These are phyloP conservation scores for Lyophyllum shimeji DNA, from an alignment of 768 basidiomycete genomes.

Conservation along the genomic window DNA sequence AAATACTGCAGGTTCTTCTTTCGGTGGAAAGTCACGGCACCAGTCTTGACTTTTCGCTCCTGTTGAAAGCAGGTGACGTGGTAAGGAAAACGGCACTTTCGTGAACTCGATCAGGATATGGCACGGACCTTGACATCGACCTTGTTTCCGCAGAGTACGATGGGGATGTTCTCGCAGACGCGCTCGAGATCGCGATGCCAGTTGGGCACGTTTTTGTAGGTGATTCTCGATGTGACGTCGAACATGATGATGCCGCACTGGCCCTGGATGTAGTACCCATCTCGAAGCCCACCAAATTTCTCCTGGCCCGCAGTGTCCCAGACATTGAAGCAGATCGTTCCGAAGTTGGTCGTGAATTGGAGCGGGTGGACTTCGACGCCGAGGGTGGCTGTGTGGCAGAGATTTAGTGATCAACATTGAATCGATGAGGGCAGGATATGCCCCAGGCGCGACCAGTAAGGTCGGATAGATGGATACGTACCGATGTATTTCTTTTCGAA, in stretches of 20 bases:
- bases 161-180: slow-evolving; percentile 99
- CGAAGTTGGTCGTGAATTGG: slow-evolving; percentile 95
- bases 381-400: slow-evolving; percentile 74
- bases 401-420: slow-evolving; percentile 11
- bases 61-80: slow-evolving; percentile 29
- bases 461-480: slow-evolving; percentile 38
- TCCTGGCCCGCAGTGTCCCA: slow-evolving; percentile 99
- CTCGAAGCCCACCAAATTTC: slow-evolving; percentile 98
- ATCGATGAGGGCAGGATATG: slow-evolving; percentile 17
- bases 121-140: slow-evolving; percentile 93
- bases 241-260: slow-evolving; percentile 99
- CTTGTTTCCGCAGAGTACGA: slow-evolving; percentile 99
- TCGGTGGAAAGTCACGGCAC: slow-evolving; percentile 97
- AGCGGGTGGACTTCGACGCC: slow-evolving; percentile 99
- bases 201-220: slow-evolving; percentile 99
- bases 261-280: slow-evolving; percentile 96
- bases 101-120: neutral
- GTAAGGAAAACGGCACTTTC: slow-evolving; percentile 8
- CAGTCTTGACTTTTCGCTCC: slow-evolving; percentile 99
- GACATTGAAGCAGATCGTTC: slow-evolving; percentile 98
- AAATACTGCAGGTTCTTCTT: slow-evolving; percentile 99
- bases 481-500: slow-evolving; percentile 99
- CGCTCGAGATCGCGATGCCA: slow-evolving; percentile 99
- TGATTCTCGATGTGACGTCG: slow-evolving; percentile 98
- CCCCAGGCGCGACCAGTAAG: slow-evolving; percentile 17